Evolutionary conservation across 2,329 filamentous ascomycete genomes (phyloP).

Genomic region (Pezicula neosporulosa): DNA sequence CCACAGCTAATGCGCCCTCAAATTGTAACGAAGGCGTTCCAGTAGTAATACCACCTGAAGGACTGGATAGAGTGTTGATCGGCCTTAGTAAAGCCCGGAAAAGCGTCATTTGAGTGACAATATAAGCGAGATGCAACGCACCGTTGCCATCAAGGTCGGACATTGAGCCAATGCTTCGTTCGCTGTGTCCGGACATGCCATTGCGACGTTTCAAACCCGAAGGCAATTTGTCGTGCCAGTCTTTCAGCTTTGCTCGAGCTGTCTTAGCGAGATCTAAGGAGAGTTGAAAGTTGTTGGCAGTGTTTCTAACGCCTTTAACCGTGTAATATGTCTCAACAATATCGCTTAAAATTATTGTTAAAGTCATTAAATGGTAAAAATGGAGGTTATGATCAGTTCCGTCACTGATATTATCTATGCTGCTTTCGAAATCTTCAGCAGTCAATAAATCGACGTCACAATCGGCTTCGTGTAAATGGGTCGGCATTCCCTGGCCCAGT

Average conservation of each 20-base stretch:
- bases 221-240: not conserved
- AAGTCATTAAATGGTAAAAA: not conserved
- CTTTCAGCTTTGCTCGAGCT: not conserved
- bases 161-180: not conserved
- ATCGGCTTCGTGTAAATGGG: not conserved
- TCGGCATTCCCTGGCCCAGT: not conserved
- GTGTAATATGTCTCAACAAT: not conserved
- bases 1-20: conserved; percentile 6
- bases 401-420: not conserved
- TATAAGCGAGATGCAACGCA: not conserved
- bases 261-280: not conserved
- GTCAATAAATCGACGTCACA: not conserved
- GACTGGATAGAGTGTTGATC: not conserved
- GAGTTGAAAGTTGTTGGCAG: not conserved
- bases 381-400: not conserved
- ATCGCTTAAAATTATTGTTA: not conserved
- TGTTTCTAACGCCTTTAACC: not conserved
- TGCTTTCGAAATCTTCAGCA: not conserved
- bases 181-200: not conserved
- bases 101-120: not conserved
- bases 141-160: not conserved
- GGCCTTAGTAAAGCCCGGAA: not conserved
- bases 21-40: not conserved
- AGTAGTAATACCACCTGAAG: not conserved
- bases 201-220: not conserved